Evolutionary conservation across 176 grass and related monocot species (phyloP).

Genomic region (Avena atlantica): DNA sequence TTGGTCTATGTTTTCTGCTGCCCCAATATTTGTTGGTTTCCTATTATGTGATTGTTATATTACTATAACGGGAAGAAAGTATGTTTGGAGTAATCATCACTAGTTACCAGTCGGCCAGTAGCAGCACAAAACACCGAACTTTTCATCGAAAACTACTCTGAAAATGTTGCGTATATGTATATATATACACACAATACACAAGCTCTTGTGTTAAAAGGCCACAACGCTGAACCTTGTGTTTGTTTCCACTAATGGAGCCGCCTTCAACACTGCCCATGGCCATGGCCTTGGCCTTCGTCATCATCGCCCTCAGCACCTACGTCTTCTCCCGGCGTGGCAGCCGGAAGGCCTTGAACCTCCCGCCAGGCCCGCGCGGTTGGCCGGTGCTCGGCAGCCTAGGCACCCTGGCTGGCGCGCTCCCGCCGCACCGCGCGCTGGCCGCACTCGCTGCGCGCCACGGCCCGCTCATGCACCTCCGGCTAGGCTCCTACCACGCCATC

Average conservation of each 20-base stretch:
- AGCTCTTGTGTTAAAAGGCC: neutral
- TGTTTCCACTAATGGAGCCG: conserved; percentile 32
- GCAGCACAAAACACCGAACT: no score
- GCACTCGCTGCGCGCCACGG: conserved; percentile 55
- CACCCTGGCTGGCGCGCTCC: conserved; percentile 36
- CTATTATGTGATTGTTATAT: no score
- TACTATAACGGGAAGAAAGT: no score
- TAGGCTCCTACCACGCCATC: conserved; percentile 62
- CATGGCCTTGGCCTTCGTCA: conserved; percentile 3
- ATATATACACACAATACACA: neutral
- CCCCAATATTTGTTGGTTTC: no score
- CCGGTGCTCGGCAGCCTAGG: conserved; percentile 66
- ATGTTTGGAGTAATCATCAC: no score
- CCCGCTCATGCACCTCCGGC: conserved; percentile 64
- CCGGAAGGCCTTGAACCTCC: conserved; percentile 36
- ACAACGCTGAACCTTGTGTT: neutral
- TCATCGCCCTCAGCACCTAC: conserved; percentile 24
- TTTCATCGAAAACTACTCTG: neutral
- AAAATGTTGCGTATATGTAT: neutral
- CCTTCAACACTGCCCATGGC: neutral
- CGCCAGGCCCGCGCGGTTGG: conserved; percentile 69
- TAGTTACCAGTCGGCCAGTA: no score
- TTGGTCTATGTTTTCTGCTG: no score
- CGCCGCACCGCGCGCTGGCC: conserved; percentile 65
- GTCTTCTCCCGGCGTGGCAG: neutral